Evolutionary conservation across 2,329 filamentous ascomycete species (phyloP).

Genomic region (Aspergillus luchuensis): DNA sequence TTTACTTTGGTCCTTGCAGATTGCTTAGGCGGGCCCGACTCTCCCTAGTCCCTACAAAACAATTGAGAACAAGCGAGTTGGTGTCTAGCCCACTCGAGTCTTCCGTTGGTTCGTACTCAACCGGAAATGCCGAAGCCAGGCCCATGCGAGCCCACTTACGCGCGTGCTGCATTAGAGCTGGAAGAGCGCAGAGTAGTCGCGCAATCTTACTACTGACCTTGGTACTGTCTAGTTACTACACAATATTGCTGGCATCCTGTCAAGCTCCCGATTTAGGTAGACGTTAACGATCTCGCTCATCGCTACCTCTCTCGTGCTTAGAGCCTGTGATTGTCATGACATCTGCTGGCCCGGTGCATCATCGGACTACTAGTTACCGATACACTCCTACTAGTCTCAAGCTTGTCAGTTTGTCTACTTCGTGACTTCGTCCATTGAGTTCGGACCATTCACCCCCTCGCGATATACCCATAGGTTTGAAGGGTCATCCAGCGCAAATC

Average conservation of each 20-base stretch:
- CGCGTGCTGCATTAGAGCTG: not conserved
- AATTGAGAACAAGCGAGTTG: not conserved
- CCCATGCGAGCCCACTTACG: slow-evolving; percentile 1
- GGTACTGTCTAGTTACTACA: not conserved
- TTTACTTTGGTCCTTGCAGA: slow-evolving; percentile 5
- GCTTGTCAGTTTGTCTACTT: not conserved
- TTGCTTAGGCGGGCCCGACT: not conserved
- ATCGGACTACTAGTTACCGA: not conserved
- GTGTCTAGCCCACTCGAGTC: not conserved
- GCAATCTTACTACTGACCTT: not conserved
- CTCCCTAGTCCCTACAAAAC: not conserved
- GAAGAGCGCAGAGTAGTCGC: not conserved
- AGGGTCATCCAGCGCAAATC: slow-evolving; percentile 1
- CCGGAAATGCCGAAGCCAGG: slow-evolving; percentile 1
- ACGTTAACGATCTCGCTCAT: not conserved
- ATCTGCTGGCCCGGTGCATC: not conserved
- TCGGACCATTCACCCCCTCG: not conserved
- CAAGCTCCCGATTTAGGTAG: not conserved
- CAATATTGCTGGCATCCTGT: not conserved
- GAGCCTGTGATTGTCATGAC: not conserved
- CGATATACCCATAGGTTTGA: not conserved
- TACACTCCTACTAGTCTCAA: not conserved
- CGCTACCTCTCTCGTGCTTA: not conserved
- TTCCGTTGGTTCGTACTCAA: not conserved
- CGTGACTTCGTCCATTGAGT: not conserved